Base-by-base conservation (phyloP, 805 yeast species). In the Kuraishia capsulata region DNA sequence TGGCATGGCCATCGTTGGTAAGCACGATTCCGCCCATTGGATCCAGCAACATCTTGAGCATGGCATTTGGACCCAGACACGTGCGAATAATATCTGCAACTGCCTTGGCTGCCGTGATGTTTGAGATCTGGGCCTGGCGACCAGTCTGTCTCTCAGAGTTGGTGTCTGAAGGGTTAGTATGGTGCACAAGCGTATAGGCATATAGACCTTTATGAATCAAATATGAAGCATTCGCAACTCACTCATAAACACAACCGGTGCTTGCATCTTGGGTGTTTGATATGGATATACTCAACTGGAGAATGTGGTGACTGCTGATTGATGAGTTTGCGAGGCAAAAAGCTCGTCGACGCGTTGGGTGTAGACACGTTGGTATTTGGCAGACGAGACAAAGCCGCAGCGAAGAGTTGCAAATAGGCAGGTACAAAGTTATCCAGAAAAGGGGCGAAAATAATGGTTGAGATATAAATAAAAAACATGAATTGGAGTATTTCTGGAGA, bases 41-140 rank as follows among this genome's bases (percentile, higher is more conserved):
- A 57, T 92, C 99, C 46, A 92, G 69, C 39, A 92, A 70, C 97
- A 92, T 90, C 67, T 92, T 92, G 44, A 92, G 75, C 98, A 92
- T 92, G 26, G 98, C 98, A 61, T 90, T 90, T 39, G 99, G 99
- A 16, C 99, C 99, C 43, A 92, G 70, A 72, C 99, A 92, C 20
- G 98, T 92, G 61, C 98, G 76, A 51, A 92, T 87, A 54, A 92
- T 90, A 61, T 92, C 98, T 1, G 97, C 94, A 31, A 90, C 97
- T 2, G 98, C 96, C 57, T 92, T 92, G n/a, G 99, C 99, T 3
- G 99, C 98, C 4, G 97, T 87, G 64, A 92, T 90, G 57, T 92
- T 94, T 44, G 96, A 85, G 44, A 86, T 73, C 64, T 92, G 99
- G 2, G 99, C 99, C 60, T 88, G 88, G 50, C 97, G 87, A 34